Percentiles rank a stretch among this genome's conserved stretches.
Evolutionary conservation across 1,139 yeast species (phyloP).

Genomic region (Yueomyces sp.): DNA sequence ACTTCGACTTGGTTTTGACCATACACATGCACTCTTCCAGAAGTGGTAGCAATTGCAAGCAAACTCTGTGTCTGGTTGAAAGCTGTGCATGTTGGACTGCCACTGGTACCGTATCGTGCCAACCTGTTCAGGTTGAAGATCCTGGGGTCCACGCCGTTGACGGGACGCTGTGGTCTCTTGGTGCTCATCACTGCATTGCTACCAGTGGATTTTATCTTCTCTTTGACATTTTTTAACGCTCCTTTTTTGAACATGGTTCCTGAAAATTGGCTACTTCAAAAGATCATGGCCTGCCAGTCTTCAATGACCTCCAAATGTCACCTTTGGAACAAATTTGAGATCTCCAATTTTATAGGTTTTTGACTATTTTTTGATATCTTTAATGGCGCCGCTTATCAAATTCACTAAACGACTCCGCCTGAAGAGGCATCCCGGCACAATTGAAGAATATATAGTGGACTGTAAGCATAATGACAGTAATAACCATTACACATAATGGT

Average conservation of each 20-base stretch:
- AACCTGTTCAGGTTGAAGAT: constrained; percentile 3
- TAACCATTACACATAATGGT: too few relatives aligned
- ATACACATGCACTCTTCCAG: constrained; percentile 60
- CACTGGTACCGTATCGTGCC: constrained; percentile 33
- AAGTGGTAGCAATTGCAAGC: constrained; percentile 64
- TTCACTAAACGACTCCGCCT: too few relatives aligned
- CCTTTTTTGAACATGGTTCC: background rate
- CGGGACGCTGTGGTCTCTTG: background rate
- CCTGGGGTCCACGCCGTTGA: constrained; percentile 3
- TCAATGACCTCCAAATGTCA: too few relatives aligned
- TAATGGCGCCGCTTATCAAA: too few relatives aligned
- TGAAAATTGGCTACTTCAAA: too few relatives aligned
- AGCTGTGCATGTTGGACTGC: constrained; percentile 51
- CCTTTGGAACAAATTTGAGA: too few relatives aligned
- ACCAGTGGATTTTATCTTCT: constrained; percentile 2
- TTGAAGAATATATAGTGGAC: too few relatives aligned
- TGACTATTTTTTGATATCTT: too few relatives aligned
- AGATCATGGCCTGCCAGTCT: too few relatives aligned
- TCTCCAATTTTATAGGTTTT: too few relatives aligned
- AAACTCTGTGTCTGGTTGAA: constrained; percentile 84
- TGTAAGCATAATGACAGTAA: too few relatives aligned
- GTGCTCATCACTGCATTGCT: constrained; percentile 1
- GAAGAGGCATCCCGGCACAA: too few relatives aligned
- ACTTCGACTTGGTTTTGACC: constrained; percentile 80
- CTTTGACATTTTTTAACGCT: constrained; percentile 4